Conservation (phyloP, 805 yeast species). For the Ascoidea rubescens region DNA sequence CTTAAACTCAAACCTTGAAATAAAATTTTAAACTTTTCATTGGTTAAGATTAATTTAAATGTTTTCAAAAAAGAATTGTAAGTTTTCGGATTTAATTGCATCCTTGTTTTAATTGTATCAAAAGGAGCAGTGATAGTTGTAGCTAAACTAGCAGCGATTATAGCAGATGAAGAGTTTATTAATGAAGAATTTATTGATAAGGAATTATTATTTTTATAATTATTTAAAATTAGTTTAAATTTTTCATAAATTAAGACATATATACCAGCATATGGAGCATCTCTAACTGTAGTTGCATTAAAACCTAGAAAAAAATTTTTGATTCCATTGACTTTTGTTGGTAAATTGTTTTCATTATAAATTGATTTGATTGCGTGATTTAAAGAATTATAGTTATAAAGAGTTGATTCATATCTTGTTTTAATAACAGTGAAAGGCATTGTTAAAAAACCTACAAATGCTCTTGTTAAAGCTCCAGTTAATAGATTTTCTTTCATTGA, state of each 20-base stretch:
- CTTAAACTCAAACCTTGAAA: slow-evolving; percentile 80
- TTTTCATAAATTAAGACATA: slow-evolving; percentile 79
- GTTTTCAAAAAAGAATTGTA: slow-evolving; percentile 31
- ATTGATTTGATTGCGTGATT: slow-evolving; percentile 46
- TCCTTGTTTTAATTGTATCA: slow-evolving; percentile 83
- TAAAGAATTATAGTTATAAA: slow-evolving; percentile 57
- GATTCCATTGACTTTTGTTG: slow-evolving; percentile 27
- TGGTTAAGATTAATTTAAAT: slow-evolving; percentile 17
- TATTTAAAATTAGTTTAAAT: slow-evolving; percentile 39
- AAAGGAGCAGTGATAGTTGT: slow-evolving; percentile 89
- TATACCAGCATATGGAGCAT: slow-evolving; percentile 93
- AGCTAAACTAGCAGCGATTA: slow-evolving; percentile 62
- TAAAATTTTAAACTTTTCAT: slow-evolving; percentile 38
- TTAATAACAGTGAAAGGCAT: slow-evolving; percentile 93
- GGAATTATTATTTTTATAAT: slow-evolving; percentile 12
- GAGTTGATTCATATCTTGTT: slow-evolving; percentile 75
- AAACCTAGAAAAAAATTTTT: slow-evolving; percentile 77
- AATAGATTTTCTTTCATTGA: slow-evolving; percentile 53
- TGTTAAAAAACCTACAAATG: slow-evolving; percentile 68
- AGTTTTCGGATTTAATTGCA: slow-evolving; percentile 53
- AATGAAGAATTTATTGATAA: slow-evolving; percentile 24
- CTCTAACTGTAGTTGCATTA: slow-evolving; percentile 76
- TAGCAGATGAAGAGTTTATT: slow-evolving; percentile 66
- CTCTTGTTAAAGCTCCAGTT: slow-evolving; percentile 71
- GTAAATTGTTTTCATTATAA: slow-evolving; percentile 14